phyloP scores from a whole-genome alignment of 495 filamentous ascomycete genomes.

The Hypoxylon lienhwacheense region DNA sequence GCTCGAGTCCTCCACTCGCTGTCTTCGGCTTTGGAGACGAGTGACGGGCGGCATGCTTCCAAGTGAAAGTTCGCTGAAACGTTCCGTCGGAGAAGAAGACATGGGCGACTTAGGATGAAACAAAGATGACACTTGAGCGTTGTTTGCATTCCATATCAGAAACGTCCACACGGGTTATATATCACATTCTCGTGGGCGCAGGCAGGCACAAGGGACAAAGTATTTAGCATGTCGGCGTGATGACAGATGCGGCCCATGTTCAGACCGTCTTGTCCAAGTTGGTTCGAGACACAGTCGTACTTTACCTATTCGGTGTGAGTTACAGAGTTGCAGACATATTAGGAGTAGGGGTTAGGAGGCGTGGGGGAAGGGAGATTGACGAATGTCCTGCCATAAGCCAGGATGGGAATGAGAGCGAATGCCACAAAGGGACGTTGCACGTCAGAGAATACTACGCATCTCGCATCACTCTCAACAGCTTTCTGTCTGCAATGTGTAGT shows the following conservation, averaged over 20 bases:
- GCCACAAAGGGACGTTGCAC: slow-evolving; percentile 11
- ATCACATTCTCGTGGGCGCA: slow-evolving; percentile 17
- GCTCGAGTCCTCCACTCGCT: slow-evolving; percentile 33
- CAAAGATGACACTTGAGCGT: slow-evolving; percentile 13
- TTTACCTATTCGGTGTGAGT: slow-evolving; percentile 22
- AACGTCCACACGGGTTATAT: slow-evolving; percentile 26
- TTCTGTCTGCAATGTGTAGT: slow-evolving; percentile 14
- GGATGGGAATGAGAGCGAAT: background rate
- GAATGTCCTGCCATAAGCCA: slow-evolving; percentile 2
- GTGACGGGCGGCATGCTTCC: slow-evolving; percentile 39
- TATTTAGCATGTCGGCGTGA: slow-evolving; percentile 1
- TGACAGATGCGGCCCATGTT: slow-evolving; percentile 25
- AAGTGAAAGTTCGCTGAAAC: slow-evolving; percentile 47
- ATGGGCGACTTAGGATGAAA: slow-evolving; percentile 31
- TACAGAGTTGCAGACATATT: slow-evolving; percentile 1
- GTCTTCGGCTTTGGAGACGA: slow-evolving; percentile 34
- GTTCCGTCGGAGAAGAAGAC: slow-evolving; percentile 41
- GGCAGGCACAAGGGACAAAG: slow-evolving; percentile 1
- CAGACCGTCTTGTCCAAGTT: slow-evolving; percentile 27
- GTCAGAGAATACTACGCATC: slow-evolving; percentile 15
- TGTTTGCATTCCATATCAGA: slow-evolving; percentile 4
- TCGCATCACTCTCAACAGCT: too few relatives aligned
- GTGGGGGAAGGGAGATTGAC: slow-evolving; percentile 15
- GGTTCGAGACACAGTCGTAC: slow-evolving; percentile 14
- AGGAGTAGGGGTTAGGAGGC: slow-evolving; percentile 8